These are phyloP conservation scores for Gliomastix tumulicola DNA, from an alignment of 2,329 filamentous ascomycete species.

Conservation along the genomic window DNA sequence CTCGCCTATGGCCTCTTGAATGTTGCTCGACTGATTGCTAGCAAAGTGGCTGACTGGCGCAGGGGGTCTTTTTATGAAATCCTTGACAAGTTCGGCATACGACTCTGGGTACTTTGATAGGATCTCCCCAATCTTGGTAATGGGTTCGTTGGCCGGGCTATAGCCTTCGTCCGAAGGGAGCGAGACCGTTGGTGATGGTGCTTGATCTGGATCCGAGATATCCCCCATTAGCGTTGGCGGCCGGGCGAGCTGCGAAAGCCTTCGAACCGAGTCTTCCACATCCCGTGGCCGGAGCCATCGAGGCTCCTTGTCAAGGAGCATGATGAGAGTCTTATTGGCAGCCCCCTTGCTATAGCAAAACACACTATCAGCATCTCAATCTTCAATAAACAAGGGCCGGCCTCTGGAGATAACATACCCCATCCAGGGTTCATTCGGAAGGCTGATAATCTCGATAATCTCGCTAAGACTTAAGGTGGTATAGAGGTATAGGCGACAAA, in stretches of 20 bases:
- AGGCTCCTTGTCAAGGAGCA: constrained; percentile 50
- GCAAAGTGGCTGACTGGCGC: constrained; percentile 12
- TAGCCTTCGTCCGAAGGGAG: too few relatives aligned
- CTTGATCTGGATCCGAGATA: constrained; percentile 5
- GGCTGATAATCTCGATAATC: too few relatives aligned
- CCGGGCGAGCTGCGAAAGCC: constrained; percentile 34
- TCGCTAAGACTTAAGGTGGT: constrained; percentile 43
- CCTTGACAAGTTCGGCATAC: constrained; percentile 27
- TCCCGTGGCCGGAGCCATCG: constrained; percentile 48
- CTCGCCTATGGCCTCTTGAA: too few relatives aligned
- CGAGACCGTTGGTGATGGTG: constrained; percentile 1
- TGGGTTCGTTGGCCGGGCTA: background rate
- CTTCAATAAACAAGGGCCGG: constrained; percentile 11
- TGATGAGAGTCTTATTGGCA: constrained; percentile 50
- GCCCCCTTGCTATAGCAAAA: constrained; percentile 46
- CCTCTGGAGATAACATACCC: constrained; percentile 29
- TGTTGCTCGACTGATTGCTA: too few relatives aligned
- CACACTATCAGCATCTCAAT: background rate
- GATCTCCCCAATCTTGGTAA: constrained; percentile 4
- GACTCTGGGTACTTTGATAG: constrained; percentile 21
- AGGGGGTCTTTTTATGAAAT: constrained; percentile 29
- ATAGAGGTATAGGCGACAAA: constrained; percentile 50
- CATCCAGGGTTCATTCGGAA: too few relatives aligned
- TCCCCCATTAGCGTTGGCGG: constrained; percentile 19
- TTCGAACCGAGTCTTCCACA: constrained; percentile 42